Percentiles rank a stretch among this genome's conserved stretches.
These are phyloP conservation scores for Mrakia frigida DNA, from an alignment of 768 basidiomycete genomes.

Conservation along the genomic window DNA sequence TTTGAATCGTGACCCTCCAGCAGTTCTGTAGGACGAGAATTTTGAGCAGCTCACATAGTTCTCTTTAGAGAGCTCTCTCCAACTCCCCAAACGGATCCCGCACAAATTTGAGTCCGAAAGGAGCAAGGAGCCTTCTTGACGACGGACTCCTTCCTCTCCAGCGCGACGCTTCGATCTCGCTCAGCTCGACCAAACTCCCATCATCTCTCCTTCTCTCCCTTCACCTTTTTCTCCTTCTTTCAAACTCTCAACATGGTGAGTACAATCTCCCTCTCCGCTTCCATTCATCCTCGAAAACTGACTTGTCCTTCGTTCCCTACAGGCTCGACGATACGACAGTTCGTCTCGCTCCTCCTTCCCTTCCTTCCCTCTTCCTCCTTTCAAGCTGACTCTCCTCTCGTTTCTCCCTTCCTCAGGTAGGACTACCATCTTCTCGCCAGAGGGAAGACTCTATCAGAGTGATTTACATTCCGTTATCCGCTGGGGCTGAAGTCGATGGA, in stretches of 20 bases:
- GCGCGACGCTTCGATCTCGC: background rate
- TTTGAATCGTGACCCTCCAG: no score
- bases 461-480: constrained; percentile 34
- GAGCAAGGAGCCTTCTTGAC: background rate
- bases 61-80: no score
- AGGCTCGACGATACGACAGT: constrained; percentile 97
- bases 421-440: constrained; percentile 98
- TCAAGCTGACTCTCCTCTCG: background rate
- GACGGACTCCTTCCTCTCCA: background rate
- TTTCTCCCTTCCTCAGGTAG: constrained; percentile 40
- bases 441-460: constrained; percentile 98
- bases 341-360: constrained; percentile 44
- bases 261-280: background rate
- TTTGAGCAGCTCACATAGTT: no score
- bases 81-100: no score
- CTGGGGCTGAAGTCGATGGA: background rate
- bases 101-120: no score
- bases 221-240: background rate
- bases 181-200: background rate
- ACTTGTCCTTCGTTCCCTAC: background rate
- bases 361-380: constrained; percentile 34
- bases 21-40: no score
- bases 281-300: background rate
- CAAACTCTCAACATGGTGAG: background rate
- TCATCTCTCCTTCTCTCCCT: background rate